Evolutionary conservation across 805 yeast species (phyloP).

Genomic region (Candida pseudofarinosa): DNA sequence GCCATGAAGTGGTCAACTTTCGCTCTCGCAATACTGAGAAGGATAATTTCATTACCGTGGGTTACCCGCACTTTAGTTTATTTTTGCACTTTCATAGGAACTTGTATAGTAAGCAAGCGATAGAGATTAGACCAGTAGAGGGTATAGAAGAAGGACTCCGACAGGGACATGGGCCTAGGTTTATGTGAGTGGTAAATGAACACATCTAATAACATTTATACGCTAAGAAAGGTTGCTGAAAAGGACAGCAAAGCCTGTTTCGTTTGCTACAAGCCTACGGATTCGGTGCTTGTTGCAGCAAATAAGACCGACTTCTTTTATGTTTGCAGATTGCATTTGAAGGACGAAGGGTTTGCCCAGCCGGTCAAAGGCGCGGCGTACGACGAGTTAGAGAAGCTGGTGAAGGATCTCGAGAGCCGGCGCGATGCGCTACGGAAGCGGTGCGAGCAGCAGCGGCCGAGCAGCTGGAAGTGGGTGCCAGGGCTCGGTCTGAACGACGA

Average conservation of each 20-base stretch:
- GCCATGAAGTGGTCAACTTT: neutral
- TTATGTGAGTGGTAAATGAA: slow-evolving; percentile 9
- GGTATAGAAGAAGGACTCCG: too few species aligned
- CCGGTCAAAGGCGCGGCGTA: slow-evolving; percentile 34
- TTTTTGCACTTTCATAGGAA: too few species aligned
- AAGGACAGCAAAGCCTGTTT: slow-evolving; percentile 42
- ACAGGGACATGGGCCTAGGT: too few species aligned
- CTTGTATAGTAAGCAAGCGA: too few species aligned
- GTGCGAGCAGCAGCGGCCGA: slow-evolving; percentile 26
- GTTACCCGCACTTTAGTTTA: neutral
- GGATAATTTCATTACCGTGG: neutral
- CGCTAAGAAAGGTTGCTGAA: slow-evolving; percentile 38
- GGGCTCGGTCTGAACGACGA: slow-evolving; percentile 8
- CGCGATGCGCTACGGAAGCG: slow-evolving; percentile 16
- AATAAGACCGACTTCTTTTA: slow-evolving; percentile 51
- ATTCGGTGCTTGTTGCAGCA: slow-evolving; percentile 42
- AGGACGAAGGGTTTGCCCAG: slow-evolving; percentile 45
- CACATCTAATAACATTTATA: slow-evolving; percentile 36
- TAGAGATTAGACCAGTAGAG: too few species aligned
- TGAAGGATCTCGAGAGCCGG: slow-evolving; percentile 6
- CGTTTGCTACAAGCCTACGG: slow-evolving; percentile 48
- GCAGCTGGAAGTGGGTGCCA: slow-evolving; percentile 28
- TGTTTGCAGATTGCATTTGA: slow-evolving; percentile 45
- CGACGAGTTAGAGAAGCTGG: slow-evolving; percentile 18
- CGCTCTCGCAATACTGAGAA: slow-evolving; percentile 1